Conservation (phyloP, 202 grass and related monocot genomes). For the Panicum hallii region DNA sequence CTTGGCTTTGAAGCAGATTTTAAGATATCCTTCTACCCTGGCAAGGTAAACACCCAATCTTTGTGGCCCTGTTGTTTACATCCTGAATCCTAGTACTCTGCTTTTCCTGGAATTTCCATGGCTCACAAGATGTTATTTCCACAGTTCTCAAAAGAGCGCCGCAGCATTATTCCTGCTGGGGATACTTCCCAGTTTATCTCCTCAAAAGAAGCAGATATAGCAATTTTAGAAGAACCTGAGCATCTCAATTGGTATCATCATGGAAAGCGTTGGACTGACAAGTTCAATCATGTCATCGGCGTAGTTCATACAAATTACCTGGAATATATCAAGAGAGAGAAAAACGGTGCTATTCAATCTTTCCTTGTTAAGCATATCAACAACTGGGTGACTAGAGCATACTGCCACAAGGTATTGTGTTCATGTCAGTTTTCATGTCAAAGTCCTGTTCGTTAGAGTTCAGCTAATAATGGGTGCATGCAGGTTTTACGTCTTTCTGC, state of each 20-base stretch:
- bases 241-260: slow-evolving; percentile 99
- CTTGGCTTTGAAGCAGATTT: slow-evolving; percentile 77
- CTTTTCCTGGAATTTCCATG: background rate
- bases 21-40: slow-evolving; percentile 93
- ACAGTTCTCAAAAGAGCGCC: slow-evolving; percentile 84
- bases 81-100: slow-evolving; percentile 28
- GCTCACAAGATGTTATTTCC: slow-evolving; percentile 36
- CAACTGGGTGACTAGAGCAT: slow-evolving; percentile 86
- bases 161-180: slow-evolving; percentile 87
- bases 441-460: background rate
- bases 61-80: slow-evolving; percentile 22
- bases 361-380: slow-evolving; percentile 97
- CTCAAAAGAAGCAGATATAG: slow-evolving; percentile 87
- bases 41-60: slow-evolving; percentile 68
- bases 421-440: slow-evolving; percentile 41
- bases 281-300: slow-evolving; percentile 89
- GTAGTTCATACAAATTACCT: slow-evolving; percentile 95
- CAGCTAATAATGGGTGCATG: slow-evolving; percentile 52
- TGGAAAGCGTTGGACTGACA: slow-evolving; percentile 89
- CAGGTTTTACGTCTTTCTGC: slow-evolving; percentile 94
- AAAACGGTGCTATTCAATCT: slow-evolving; percentile 83
- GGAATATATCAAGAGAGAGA: slow-evolving; percentile 96
- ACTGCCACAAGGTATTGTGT: slow-evolving; percentile 88
- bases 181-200: slow-evolving; percentile 86
- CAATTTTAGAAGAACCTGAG: slow-evolving; percentile 92